A percentile compares a stretch with the other conserved stretches of the same genome.
These are phyloP conservation scores for Ensete glaucum DNA, from an alignment of 176 grass and related monocot species.

Conservation along the genomic window DNA sequence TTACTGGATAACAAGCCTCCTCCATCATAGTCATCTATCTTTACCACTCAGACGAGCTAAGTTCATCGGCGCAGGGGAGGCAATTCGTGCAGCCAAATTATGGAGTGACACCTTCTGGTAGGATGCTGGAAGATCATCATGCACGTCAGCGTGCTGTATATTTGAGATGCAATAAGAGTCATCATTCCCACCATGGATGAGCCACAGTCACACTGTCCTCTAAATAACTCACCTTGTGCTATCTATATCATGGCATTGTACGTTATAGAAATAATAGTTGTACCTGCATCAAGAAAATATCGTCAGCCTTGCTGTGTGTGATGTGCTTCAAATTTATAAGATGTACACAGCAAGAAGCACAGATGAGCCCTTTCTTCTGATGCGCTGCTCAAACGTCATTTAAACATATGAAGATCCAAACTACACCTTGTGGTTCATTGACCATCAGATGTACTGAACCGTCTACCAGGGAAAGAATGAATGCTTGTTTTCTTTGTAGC, in stretches of 20 bases:
- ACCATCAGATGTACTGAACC: too few relatives aligned
- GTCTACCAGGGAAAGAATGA: too few relatives aligned
- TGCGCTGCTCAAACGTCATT: not conserved
- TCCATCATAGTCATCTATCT: not conserved
- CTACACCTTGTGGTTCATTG: not conserved
- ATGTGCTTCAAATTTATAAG: not conserved
- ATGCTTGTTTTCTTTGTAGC: not conserved
- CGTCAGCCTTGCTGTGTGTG: not conserved
- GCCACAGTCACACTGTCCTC: too few relatives aligned
- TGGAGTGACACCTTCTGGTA: not conserved
- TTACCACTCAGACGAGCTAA: not conserved
- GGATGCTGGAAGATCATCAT: not conserved
- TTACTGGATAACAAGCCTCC: constrained; percentile 14
- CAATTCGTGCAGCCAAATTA: not conserved
- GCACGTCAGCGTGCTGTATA: not conserved
- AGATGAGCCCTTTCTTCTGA: not conserved
- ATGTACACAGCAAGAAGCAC: not conserved
- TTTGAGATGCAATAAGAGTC: not conserved
- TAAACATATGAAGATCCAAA: not conserved
- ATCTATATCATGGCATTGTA: not conserved
- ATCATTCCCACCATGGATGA: not conserved
- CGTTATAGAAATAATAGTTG: not conserved
- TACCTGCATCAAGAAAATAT: not conserved
- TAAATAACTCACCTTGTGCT: not conserved
- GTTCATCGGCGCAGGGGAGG: not conserved